Evolutionary conservation across 208 protist genomes (phyloP).

Genomic region (Angomonas ambiguus): DNA sequence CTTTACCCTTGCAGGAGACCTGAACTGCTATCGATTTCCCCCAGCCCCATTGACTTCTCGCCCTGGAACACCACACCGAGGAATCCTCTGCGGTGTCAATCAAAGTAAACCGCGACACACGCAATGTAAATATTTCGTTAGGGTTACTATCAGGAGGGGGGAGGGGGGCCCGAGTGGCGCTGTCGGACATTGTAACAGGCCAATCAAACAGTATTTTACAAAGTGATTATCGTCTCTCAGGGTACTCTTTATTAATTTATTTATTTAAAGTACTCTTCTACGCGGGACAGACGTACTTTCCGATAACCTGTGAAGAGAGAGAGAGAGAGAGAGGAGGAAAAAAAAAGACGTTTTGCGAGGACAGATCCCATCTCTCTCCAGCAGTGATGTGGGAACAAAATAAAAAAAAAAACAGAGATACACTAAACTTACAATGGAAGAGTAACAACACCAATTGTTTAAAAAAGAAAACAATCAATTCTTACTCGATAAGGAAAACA

Average conservation of each 20-base stretch:
- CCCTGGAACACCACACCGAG: constrained; percentile 51
- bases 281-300: no score
- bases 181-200: neutral
- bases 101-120: constrained; percentile 57
- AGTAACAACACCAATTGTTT: no score
- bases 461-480: constrained; percentile 5
- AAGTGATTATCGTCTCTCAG: no score
- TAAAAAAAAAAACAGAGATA: neutral
- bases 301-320: no score
- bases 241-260: no score
- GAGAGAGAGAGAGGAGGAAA: no score
- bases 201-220: no score
- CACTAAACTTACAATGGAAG: no score
- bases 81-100: constrained; percentile 82
- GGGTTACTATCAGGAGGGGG: neutral
- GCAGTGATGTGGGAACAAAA: no score
- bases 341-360: no score
- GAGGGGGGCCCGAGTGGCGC: neutral
- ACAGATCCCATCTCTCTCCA: no score
- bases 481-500: constrained; percentile 14
- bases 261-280: no score
- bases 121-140: constrained; percentile 34
- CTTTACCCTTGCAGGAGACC: constrained; percentile 44
- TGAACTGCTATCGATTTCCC: constrained; percentile 51
- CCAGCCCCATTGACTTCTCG: constrained; percentile 66